Base-by-base conservation (phyloP, 129 eudicot genomes). In the Erigeron canadensis region DNA sequence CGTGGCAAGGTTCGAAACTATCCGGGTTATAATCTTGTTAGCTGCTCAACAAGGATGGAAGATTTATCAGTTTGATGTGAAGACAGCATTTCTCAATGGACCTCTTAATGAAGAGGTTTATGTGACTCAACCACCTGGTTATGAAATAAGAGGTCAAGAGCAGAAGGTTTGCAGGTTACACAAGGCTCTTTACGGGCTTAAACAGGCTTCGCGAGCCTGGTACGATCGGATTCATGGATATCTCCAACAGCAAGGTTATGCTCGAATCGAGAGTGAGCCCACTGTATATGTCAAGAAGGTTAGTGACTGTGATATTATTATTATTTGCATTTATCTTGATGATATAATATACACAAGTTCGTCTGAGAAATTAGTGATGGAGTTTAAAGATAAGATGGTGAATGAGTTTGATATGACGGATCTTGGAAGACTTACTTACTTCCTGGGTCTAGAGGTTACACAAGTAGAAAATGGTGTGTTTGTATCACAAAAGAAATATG, bases 61-160 rank as follows among this genome's bases (percentile, higher is more conserved):
- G 23, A 38, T 62, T 6, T 7, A 38, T 8, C 59, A 17, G 19
- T 54, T 54, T 17, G 59, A 54, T 16, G 59, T 54, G 19, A 54
- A 54, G 8, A 15, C 59, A 6, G 59, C 59, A 0, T 54, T 54
- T 54, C 7, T 54, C 23, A 54, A 54, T 54, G 59, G 59, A 15
- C 22, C 16, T 13, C 23, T 54, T 15, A 54, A 54, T 1, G 73
- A 68, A 51, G 65, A 70, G 50, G 53, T 70, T 4, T 70, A 69
- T 5, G 75, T 55, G 37, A 37, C 10, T 7, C 65, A 70, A 45
- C 76, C 76, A 41, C 76, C 56, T 1, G 68, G 58, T 4, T 72
- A 58, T 72, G 67, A 41, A 72, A 56, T 42, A n/a, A 41, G 12
- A 8, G 21, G 28, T 9, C 21, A 72, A 44, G n/a, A 13, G 46